These are phyloP conservation scores for Physaria fendleri DNA, from an alignment of 345 rosid species.

Conservation along the genomic window DNA sequence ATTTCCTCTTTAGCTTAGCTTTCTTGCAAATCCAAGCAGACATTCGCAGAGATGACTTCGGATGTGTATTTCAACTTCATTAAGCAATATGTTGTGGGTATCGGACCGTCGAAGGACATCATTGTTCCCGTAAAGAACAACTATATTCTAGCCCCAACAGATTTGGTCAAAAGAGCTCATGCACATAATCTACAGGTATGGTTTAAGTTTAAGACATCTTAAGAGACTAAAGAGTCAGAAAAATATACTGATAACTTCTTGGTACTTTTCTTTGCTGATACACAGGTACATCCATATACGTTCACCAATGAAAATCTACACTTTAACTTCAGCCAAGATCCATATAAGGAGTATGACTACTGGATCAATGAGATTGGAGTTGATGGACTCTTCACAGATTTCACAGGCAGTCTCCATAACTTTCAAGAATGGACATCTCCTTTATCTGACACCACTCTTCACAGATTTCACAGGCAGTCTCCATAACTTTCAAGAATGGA, in stretches of 20 bases:
- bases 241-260: conserved; percentile 4
- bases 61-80: no score
- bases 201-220: background rate
- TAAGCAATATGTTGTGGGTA: conserved; percentile 84
- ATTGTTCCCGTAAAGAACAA: conserved; percentile 60
- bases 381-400: conserved; percentile 92
- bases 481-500: conserved; percentile 57
- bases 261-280: conserved; percentile 14
- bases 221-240: background rate
- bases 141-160: conserved; percentile 61
- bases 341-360: conserved; percentile 61
- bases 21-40: no score
- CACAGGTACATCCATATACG: conserved; percentile 92
- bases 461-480: conserved; percentile 92
- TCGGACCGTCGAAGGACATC: conserved; percentile 98
- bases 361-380: conserved; percentile 78
- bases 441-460: conserved; percentile 47
- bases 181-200: conserved; percentile 63
- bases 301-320: conserved; percentile 68
- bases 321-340: conserved; percentile 73
- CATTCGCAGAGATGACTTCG: no score
- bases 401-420: conserved; percentile 71
- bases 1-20: no score
- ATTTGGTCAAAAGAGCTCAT: conserved; percentile 88
- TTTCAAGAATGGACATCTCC: conserved; percentile 58